Evolutionary conservation across 805 yeast species (phyloP).

Genomic region (Metschnikowia picachoensis): DNA sequence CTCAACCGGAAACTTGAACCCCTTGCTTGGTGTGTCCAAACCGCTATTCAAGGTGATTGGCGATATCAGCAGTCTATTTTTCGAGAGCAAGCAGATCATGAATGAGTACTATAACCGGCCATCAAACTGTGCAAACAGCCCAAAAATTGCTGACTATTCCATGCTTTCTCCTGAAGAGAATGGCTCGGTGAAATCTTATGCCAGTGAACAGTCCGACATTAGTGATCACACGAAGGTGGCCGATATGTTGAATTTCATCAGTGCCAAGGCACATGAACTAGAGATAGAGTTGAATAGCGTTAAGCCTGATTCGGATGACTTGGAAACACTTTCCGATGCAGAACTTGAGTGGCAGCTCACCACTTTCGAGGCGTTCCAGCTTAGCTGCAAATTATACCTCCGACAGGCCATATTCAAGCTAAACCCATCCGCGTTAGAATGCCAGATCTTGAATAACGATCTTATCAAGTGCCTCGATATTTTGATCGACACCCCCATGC

Average conservation of each 20-base stretch:
- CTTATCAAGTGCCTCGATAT: conserved; percentile 55
- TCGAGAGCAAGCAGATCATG: conserved; percentile 41
- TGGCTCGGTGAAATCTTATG: background rate
- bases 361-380: conserved; percentile 66
- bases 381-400: conserved; percentile 64
- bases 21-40: conserved; percentile 69
- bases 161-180: conserved; percentile 1
- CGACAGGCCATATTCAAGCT: conserved; percentile 59
- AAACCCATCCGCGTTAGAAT: conserved; percentile 60
- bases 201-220: background rate
- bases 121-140: background rate
- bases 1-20: conserved; percentile 50
- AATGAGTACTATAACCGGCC: conserved; percentile 10
- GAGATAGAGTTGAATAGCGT: conserved; percentile 48
- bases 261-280: conserved; percentile 33
- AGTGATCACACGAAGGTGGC: conserved; percentile 10
- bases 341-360: conserved; percentile 67
- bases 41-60: conserved; percentile 65
- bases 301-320: conserved; percentile 49
- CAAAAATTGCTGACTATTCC: background rate
- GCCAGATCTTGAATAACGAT: conserved; percentile 54
- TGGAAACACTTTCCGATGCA: conserved; percentile 35
- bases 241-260: conserved; percentile 23
- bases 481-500: conserved; percentile 62
- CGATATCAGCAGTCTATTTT: conserved; percentile 59